Base-by-base conservation (phyloP, 495 filamentous ascomycete species). In the Chlorociboria aeruginascens region DNA sequence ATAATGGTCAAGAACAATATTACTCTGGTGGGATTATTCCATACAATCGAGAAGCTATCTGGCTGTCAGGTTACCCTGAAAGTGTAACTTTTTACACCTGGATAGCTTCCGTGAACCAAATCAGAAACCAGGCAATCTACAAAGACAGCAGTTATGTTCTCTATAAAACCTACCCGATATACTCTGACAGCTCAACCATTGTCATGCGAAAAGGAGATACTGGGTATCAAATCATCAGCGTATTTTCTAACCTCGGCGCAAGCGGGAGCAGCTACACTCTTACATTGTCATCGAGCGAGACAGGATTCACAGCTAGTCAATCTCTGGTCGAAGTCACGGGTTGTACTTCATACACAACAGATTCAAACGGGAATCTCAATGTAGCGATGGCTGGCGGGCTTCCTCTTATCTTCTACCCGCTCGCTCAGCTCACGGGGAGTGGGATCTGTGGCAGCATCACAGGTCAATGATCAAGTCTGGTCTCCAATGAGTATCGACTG, bases 1-100 rank as follows among this genome's bases (percentile, higher is more conserved):
- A 83, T 53, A 66, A 73, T 51, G 85, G 85, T 13, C 82, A 87
- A 59, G 85, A 89, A 60, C 84, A 90, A 49, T 75, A 77, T 43
- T 81, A 79, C 58, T 56, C 62, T 6, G 83, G 84, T 41, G 58
- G 64, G 9, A 63, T 45, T 41, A 75, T 77, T 32, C 84, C 84
- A 0, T 51, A 62, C 31, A 84, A 89, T 60, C 80, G 86, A 37
- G 84, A 89, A 61, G 82, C 85, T 30, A 56, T 87, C 36, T 92
- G 86, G 86, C 66, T 75, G 13, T 76, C 76, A 30, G 63, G 64
- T 7, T 92, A 85, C 62, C 59, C 71, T 43, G 84, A 76, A 20
- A 58, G 57, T 13, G 56, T 76, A 0, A 62, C 73, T 11, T 69
- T 89, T 2, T 88, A 86, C 68, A 65, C 62, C 7, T 71, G 72